A percentile compares a stretch with the other conserved stretches of the same genome.
phyloP scores from a whole-genome alignment of 2,329 filamentous ascomycete species.

The Neopestalotiopsis sp. region DNA sequence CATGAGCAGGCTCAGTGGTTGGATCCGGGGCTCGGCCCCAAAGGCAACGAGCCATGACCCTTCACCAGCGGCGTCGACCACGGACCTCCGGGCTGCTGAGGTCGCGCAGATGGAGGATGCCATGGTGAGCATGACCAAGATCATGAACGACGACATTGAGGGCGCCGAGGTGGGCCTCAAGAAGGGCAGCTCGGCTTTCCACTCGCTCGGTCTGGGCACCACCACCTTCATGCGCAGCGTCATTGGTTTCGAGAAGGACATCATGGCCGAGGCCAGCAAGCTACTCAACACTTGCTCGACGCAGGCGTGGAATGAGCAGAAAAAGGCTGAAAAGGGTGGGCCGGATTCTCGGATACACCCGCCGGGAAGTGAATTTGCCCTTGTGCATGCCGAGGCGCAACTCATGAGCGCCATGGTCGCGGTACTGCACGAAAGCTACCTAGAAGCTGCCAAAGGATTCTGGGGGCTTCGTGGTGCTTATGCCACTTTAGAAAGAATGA shows the following conservation, averaged over 20 bases:
- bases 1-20: conserved; percentile 56
- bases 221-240: conserved; percentile 85
- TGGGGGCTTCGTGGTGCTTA: conserved; percentile 92
- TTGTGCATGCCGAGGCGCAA: conserved; percentile 84
- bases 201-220: conserved; percentile 81
- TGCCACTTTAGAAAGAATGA: conserved; percentile 78
- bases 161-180: conserved; percentile 76
- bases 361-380: conserved; percentile 82
- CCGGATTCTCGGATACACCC: conserved; percentile 66
- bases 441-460: conserved; percentile 89
- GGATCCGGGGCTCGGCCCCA: conserved; percentile 52
- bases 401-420: conserved; percentile 88
- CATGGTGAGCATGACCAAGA: conserved; percentile 69
- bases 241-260: conserved; percentile 87
- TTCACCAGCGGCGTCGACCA: conserved; percentile 36
- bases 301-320: conserved; percentile 76
- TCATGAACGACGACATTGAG: conserved; percentile 91
- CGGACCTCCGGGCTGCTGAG: conserved; percentile 46
- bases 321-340: conserved; percentile 71
- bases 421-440: conserved; percentile 89
- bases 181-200: conserved; percentile 82
- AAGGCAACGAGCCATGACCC: conserved; percentile 37
- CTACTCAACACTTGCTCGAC: conserved; percentile 78
- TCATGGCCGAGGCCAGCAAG: conserved; percentile 82
- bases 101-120: conserved; percentile 63